phyloP scores from a whole-genome alignment of 495 filamentous ascomycete genomes.

The Aspergillus indologenus region DNA sequence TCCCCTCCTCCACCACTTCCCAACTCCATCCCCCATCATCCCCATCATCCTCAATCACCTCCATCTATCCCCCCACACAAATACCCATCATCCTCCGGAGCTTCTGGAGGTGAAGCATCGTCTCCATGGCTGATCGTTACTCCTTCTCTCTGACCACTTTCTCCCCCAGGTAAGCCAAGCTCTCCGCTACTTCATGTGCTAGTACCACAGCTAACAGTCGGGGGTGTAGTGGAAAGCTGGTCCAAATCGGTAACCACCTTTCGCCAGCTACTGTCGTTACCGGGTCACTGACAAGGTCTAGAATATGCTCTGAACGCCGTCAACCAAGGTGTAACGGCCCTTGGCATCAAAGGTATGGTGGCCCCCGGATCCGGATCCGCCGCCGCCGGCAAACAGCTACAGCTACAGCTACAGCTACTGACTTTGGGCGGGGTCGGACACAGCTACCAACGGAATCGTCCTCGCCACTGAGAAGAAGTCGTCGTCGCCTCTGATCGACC shows the following conservation, averaged over 20 bases:
- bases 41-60: slow-evolving; percentile 15
- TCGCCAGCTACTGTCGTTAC: background rate
- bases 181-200: slow-evolving; percentile 13
- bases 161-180: slow-evolving; percentile 83
- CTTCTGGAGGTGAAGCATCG: slow-evolving; percentile 17
- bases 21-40: slow-evolving; percentile 1
- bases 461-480: slow-evolving; percentile 99
- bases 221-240: slow-evolving; percentile 82
- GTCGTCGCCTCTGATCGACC: slow-evolving; percentile 90
- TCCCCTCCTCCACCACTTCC: slow-evolving; percentile 9
- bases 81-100: slow-evolving; percentile 8
- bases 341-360: slow-evolving; percentile 88
- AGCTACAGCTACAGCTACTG: slow-evolving; percentile 17
- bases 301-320: slow-evolving; percentile 99
- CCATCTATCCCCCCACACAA: slow-evolving; percentile 13
- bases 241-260: slow-evolving; percentile 57
- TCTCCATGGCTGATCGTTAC: slow-evolving; percentile 91
- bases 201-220: slow-evolving; percentile 43
- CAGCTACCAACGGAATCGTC: slow-evolving; percentile 97
- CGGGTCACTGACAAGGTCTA: slow-evolving; percentile 36
- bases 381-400: too few species aligned
- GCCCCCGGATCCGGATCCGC: background rate
- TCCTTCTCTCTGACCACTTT: slow-evolving; percentile 99
- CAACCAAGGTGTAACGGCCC: slow-evolving; percentile 96
- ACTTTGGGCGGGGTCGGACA: slow-evolving; percentile 1